Evolutionary conservation across 352 stramenopile species (phyloP), one percentile per base, ranked within the genome.

Genomic region (Globisporangium spiculum): DNA sequence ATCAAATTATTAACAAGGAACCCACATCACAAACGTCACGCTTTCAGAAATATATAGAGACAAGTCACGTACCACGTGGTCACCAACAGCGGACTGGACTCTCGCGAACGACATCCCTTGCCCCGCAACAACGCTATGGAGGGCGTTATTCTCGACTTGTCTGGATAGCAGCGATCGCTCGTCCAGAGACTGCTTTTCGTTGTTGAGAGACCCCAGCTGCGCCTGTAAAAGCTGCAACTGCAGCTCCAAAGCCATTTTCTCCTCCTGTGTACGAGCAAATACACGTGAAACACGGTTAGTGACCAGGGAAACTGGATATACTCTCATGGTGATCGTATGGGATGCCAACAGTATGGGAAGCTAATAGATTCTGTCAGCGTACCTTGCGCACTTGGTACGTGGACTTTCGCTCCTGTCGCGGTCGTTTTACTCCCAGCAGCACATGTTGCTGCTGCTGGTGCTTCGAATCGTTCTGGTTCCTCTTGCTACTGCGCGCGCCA

Each of bases 31-130:
- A 18, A 46, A 46, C 1, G 38, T 18, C 12, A 16, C 14, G 14
- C 6, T 18, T 18, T 46, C n/a, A 6, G 16, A 8, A 6, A 52
- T 52, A n/a, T 32, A 3, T 32, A 32, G 32, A 36, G 32, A 36
- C 5, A 20, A 20, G 18, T n/a, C n/a, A 60, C 16, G 7, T 60
- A 60, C 54, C 54, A 60, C 54, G 54, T 60, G 54, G 9, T 41
- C 54, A 2, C 27, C 18, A 10, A 60, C 24, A 12, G 27, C 54
- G 26, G 54, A 60, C 5, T 60, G 54, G 2, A 60, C 27, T 27
- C 54, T 60, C 27, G 54, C 54, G 7, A 60, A 41, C 26, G 54
- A 60, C 9, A 60, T 26, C 22, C 27, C 54, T 24, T 60, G 27
- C 14, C 27, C 10, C 27, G 41, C 27, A 34, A 60, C 27, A 16